A percentile compares a stretch with the other conserved stretches of the same genome.
Conservation (phyloP, 2,329 filamentous ascomycete genomes). For the Drechslera avenae region DNA sequence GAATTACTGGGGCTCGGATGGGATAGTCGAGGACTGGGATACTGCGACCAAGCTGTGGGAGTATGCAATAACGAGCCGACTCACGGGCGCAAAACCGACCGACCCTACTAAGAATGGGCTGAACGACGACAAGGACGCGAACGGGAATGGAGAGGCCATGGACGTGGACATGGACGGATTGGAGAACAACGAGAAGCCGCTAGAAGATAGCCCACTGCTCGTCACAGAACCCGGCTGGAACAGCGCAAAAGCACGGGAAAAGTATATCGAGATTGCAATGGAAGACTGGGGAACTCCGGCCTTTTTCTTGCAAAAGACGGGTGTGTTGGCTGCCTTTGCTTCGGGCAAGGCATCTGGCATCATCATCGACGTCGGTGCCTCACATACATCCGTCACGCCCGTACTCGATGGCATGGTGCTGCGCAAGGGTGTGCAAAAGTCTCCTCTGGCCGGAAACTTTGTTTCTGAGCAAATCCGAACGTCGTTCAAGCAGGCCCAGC, state of each 20-base stretch:
- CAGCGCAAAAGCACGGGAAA: slow-evolving; percentile 82
- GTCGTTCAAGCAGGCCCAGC: slow-evolving; percentile 71
- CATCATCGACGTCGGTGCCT: slow-evolving; percentile 88
- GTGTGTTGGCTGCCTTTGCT: slow-evolving; percentile 89
- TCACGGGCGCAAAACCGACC: slow-evolving; percentile 76
- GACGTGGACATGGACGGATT: slow-evolving; percentile 62
- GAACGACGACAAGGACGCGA: slow-evolving; percentile 76
- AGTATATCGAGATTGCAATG: slow-evolving; percentile 94
- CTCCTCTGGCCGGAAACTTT: slow-evolving; percentile 85
- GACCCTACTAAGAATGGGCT: slow-evolving; percentile 76
- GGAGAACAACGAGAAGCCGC: slow-evolving; percentile 69
- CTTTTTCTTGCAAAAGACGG: slow-evolving; percentile 89
- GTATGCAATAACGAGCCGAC: slow-evolving; percentile 83
- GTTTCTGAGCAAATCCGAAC: slow-evolving; percentile 85
- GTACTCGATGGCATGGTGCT: slow-evolving; percentile 94
- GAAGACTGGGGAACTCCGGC: slow-evolving; percentile 95
- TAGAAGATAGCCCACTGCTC: slow-evolving; percentile 87
- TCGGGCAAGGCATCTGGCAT: slow-evolving; percentile 91
- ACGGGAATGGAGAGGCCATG: slow-evolving; percentile 61
- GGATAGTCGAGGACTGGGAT: slow-evolving; percentile 96
- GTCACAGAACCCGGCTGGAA: slow-evolving; percentile 98
- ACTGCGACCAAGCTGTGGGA: slow-evolving; percentile 89
- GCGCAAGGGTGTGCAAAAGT: slow-evolving; percentile 83
- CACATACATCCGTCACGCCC: slow-evolving; percentile 85
- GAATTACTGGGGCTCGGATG: slow-evolving; percentile 90